Evolutionary conservation across 2,329 filamentous ascomycete species (phyloP).

Genomic region (Sporothrix globosa): DNA sequence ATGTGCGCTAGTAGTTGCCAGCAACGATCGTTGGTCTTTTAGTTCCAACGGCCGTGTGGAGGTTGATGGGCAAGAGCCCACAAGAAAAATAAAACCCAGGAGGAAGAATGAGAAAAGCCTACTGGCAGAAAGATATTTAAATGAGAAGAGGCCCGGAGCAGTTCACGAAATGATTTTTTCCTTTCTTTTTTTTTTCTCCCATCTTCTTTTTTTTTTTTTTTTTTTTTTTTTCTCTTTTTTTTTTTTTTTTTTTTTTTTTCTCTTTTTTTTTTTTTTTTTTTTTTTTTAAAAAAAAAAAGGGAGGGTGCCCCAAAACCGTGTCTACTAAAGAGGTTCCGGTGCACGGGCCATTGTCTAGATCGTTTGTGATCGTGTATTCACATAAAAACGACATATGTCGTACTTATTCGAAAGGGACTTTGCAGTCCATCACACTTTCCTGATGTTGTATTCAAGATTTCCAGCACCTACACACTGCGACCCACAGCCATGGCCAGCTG

Average conservation of each 20-base stretch:
- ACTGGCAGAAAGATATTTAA: not conserved
- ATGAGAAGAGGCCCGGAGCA: too few relatives aligned
- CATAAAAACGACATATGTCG: not conserved
- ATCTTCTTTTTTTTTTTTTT: too few relatives aligned
- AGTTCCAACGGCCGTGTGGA: not conserved
- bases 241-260: too few relatives aligned
- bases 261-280: too few relatives aligned
- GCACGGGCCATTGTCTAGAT: not conserved
- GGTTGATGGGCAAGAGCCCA: too few relatives aligned
- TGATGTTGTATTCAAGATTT: not conserved
- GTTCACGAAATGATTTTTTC: too few relatives aligned
- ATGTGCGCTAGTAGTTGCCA: constrained; percentile 15
- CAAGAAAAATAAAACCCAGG: too few relatives aligned
- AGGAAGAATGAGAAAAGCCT: not conserved
- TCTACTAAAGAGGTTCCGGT: too few relatives aligned
- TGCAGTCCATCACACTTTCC: not conserved
- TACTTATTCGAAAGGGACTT: not conserved
- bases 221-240: too few relatives aligned
- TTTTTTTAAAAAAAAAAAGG: too few relatives aligned
- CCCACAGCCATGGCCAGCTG: not conserved
- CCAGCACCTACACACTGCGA: not conserved
- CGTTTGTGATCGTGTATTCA: not conserved
- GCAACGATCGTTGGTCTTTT: not conserved
- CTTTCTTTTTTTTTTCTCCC: too few relatives aligned
- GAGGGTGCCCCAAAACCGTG: too few relatives aligned